Conservation (phyloP, 345 rosid genomes). For the Murraya paniculata region DNA sequence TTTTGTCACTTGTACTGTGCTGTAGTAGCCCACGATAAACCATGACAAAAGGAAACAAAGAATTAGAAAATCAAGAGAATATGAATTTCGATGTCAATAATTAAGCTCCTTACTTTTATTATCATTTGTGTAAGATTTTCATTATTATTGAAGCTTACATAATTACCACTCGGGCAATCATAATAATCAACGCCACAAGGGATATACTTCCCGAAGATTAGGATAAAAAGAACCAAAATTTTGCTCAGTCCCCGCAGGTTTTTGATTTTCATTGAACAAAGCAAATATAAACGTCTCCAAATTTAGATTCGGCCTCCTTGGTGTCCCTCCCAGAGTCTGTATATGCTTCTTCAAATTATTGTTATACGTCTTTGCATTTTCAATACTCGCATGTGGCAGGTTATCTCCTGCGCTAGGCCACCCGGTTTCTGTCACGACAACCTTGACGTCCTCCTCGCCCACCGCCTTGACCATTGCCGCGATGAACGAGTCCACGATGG, state of each 20-base stretch:
- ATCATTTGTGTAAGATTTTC: too few species aligned
- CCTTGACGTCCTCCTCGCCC: conserved; percentile 11
- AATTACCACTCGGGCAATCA: background rate
- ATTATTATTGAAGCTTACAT: background rate
- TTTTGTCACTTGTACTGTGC: too few species aligned
- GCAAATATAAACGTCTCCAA: conserved; percentile 21
- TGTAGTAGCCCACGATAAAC: too few species aligned
- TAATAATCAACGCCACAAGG: conserved; percentile 22
- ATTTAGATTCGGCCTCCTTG: conserved; percentile 19
- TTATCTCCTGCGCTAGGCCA: conserved; percentile 17
- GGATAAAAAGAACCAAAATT: conserved; percentile 30
- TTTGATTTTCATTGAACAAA: conserved; percentile 28
- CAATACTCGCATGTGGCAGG: background rate
- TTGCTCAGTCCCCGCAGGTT: conserved; percentile 2
- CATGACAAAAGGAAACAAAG: too few species aligned
- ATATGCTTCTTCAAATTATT: conserved; percentile 9
- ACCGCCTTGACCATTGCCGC: conserved; percentile 24
- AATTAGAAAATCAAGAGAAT: too few species aligned
- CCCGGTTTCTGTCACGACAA: conserved; percentile 8
- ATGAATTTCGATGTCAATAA: too few species aligned
- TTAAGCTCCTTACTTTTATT: too few species aligned
- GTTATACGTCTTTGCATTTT: conserved; percentile 19
- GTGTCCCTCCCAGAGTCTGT: conserved; percentile 9
- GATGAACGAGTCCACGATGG: conserved; percentile 20
- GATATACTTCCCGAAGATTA: conserved; percentile 19